A percentile compares a stretch with the other conserved stretches of the same genome.
phyloP scores from a whole-genome alignment of 495 filamentous ascomycete species.

The Trichocladium antarcticum region DNA sequence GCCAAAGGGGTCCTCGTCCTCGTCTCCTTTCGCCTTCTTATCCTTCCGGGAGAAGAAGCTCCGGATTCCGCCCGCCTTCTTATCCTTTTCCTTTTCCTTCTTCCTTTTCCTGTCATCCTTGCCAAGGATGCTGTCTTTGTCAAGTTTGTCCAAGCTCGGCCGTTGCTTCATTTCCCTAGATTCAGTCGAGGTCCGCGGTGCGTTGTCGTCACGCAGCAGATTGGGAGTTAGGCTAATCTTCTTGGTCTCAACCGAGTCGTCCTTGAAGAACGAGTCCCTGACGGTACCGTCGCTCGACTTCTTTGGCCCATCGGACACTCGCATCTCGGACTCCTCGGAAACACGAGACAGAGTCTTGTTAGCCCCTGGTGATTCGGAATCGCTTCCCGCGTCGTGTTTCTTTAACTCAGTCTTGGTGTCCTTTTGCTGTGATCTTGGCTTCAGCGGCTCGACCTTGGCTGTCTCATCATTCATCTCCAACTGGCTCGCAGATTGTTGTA shows the following conservation, averaged over 20 bases:
- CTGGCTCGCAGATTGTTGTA: constrained; percentile 20
- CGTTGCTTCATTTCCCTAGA: constrained; percentile 48
- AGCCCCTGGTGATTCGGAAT: constrained; percentile 23
- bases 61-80: constrained; percentile 83
- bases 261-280: constrained; percentile 92
- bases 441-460: constrained; percentile 40
- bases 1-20: constrained; percentile 58
- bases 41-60: constrained; percentile 93
- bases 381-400: constrained; percentile 29
- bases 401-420: constrained; percentile 36
- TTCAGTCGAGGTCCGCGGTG: constrained; percentile 48
- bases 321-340: constrained; percentile 60
- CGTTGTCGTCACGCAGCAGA: constrained; percentile 74
- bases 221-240: constrained; percentile 97
- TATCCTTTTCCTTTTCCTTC: constrained; percentile 81
- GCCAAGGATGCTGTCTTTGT: constrained; percentile 34
- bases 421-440: constrained; percentile 34
- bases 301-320: constrained; percentile 35
- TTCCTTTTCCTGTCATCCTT: constrained; percentile 49
- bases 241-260: constrained; percentile 85
- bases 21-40: constrained; percentile 61
- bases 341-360: constrained; percentile 22
- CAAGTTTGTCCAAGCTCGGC: constrained; percentile 47
- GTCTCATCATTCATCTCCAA: constrained; percentile 35
- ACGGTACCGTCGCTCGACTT: constrained; percentile 75